Evolutionary conservation across 2,329 filamentous ascomycete species (phyloP).

Genomic region (Colletotrichum aenigma): DNA sequence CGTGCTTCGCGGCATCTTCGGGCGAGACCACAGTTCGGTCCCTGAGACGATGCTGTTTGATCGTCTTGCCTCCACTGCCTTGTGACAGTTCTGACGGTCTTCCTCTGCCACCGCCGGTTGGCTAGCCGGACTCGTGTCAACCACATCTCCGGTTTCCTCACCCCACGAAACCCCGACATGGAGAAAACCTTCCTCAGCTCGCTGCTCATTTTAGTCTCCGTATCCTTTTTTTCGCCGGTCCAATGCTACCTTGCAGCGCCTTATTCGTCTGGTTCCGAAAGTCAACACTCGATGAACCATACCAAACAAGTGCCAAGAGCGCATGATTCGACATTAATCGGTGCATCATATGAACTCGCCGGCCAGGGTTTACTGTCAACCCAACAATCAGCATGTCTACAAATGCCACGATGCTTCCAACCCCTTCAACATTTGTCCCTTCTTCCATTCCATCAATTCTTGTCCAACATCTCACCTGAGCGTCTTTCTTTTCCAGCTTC

Average conservation of each 20-base stretch:
- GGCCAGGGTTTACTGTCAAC: background rate
- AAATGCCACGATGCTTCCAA: background rate
- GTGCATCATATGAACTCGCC: background rate
- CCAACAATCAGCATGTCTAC: background rate
- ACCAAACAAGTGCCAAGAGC: background rate
- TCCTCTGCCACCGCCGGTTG: background rate
- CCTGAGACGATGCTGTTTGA: constrained; percentile 15
- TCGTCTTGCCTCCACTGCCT: background rate
- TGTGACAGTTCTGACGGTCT: background rate
- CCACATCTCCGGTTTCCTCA: background rate
- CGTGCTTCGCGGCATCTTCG: background rate
- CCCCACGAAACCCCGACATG: background rate
- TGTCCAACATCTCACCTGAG: background rate
- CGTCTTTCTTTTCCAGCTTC: background rate
- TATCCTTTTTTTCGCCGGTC: background rate
- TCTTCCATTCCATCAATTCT: background rate
- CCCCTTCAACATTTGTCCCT: background rate
- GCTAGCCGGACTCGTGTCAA: background rate
- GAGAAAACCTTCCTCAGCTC: background rate
- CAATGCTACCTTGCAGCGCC: background rate
- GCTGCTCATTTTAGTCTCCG: background rate
- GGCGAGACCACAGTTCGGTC: background rate
- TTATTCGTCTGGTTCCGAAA: background rate
- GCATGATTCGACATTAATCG: background rate
- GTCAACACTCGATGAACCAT: background rate